Conservation (phyloP, 2,329 filamentous ascomycete genomes). For the Claviceps capensis region DNA sequence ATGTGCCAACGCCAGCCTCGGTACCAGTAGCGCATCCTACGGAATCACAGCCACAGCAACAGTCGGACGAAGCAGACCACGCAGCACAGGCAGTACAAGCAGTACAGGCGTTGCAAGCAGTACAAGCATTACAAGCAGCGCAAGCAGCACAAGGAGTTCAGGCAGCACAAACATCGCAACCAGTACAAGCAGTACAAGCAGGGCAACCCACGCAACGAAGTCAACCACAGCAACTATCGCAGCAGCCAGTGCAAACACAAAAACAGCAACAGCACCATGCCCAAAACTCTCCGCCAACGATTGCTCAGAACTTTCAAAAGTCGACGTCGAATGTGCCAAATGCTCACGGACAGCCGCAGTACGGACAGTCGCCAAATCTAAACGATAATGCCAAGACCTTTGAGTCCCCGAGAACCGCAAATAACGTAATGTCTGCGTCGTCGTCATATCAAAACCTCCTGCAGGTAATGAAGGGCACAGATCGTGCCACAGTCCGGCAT, state of each 20-base stretch:
- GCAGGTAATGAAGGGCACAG: slow-evolving; percentile 23
- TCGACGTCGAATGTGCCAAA: neutral
- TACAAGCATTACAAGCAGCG: neutral
- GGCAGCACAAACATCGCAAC: neutral
- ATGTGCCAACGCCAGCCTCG: neutral
- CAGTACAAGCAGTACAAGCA: too few relatives aligned
- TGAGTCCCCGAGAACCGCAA: neutral
- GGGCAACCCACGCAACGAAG: neutral
- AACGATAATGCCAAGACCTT: neutral
- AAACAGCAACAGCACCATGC: neutral
- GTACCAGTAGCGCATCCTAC: neutral
- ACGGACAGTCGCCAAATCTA: neutral
- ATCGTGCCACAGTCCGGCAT: slow-evolving; percentile 32
- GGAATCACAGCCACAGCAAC: neutral
- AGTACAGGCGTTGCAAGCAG: neutral
- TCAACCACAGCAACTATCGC: neutral
- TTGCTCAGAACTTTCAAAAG: neutral
- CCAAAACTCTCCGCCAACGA: neutral
- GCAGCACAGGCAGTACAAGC: neutral
- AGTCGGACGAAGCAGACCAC: neutral
- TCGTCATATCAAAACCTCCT: slow-evolving; percentile 8
- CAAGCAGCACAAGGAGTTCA: neutral
- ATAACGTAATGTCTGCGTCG: neutral
- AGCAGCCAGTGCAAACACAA: neutral
- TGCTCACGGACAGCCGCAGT: neutral